These are phyloP conservation scores for Plasmodium malariae DNA, from an alignment of 169 alveolate genomes.

Conservation along the genomic window DNA sequence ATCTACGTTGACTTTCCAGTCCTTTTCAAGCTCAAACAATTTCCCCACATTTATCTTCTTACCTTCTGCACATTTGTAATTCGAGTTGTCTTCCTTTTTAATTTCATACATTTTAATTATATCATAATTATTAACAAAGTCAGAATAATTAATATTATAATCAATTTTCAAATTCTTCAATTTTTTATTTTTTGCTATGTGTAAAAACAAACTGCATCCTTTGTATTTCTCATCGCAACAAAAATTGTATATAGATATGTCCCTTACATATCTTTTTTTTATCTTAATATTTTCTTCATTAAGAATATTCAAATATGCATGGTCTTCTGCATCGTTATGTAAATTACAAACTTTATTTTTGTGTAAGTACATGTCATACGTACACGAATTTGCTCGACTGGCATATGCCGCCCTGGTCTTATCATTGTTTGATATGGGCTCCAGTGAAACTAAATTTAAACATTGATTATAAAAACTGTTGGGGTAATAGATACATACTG, in stretches of 20 bases:
- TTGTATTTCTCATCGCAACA: constrained; percentile 69
- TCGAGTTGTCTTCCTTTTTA: neutral
- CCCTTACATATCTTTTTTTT: constrained; percentile 64
- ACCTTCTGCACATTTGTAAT: neutral
- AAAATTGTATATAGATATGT: constrained; percentile 54
- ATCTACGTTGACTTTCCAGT: constrained; percentile 47
- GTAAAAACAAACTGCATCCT: constrained; percentile 55
- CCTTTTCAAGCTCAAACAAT: constrained; percentile 59
- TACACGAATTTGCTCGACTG: neutral
- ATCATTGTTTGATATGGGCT: neutral
- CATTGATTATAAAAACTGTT: constrained; percentile 67
- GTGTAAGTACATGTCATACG: constrained; percentile 40
- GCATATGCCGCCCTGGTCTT: neutral
- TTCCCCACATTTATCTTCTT: constrained; percentile 18
- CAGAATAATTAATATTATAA: constrained; percentile 42
- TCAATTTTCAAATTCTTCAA: constrained; percentile 32
- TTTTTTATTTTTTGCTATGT: constrained; percentile 53
- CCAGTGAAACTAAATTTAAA: constrained; percentile 14
- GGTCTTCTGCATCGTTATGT: neutral
- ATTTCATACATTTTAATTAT: constrained; percentile 61
- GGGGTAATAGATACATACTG: constrained; percentile 58
- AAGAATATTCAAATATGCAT: neutral
- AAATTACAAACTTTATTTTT: neutral
- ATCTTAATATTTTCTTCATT: constrained; percentile 59
- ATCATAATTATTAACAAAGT: constrained; percentile 56